Conservation (phyloP, 768 basidiomycete genomes). For the Infundibulicybe gibba region DNA sequence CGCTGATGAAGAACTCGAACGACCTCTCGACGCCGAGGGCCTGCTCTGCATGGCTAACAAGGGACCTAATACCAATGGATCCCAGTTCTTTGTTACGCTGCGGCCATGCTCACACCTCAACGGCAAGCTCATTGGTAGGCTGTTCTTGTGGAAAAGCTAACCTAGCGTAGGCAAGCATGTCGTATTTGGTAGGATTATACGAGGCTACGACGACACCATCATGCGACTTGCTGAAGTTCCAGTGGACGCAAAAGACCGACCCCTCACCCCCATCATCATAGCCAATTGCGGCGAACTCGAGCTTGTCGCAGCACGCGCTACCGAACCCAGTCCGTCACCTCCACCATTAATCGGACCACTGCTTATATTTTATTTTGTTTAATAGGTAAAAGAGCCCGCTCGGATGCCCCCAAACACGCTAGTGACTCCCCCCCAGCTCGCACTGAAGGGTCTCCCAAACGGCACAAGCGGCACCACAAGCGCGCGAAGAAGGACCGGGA, state of each 20-base stretch:
- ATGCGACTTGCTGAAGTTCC: slow-evolving; percentile 57
- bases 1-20: slow-evolving; percentile 70
- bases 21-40: slow-evolving; percentile 63
- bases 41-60: slow-evolving; percentile 90
- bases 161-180: slow-evolving; percentile 42
- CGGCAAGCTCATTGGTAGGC: slow-evolving; percentile 39
- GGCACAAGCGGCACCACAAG: background rate
- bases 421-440: background rate
- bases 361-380: background rate
- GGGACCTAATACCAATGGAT: slow-evolving; percentile 80
- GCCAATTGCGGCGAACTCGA: slow-evolving; percentile 84
- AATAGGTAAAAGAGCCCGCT: background rate
- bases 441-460: background rate
- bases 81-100: slow-evolving; percentile 86
- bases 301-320: slow-evolving; percentile 39
- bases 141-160: slow-evolving; percentile 4
- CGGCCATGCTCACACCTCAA: slow-evolving; percentile 71
- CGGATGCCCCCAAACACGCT: no score
- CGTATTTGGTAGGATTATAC: slow-evolving; percentile 51
- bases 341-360: background rate
- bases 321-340: slow-evolving; percentile 8
- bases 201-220: slow-evolving; percentile 59
- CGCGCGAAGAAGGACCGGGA: background rate
- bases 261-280: slow-evolving; percentile 62
- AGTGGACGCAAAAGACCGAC: slow-evolving; percentile 75